Conservation (phyloP, 768 basidiomycete species). For the Pisolithus orientalis region DNA sequence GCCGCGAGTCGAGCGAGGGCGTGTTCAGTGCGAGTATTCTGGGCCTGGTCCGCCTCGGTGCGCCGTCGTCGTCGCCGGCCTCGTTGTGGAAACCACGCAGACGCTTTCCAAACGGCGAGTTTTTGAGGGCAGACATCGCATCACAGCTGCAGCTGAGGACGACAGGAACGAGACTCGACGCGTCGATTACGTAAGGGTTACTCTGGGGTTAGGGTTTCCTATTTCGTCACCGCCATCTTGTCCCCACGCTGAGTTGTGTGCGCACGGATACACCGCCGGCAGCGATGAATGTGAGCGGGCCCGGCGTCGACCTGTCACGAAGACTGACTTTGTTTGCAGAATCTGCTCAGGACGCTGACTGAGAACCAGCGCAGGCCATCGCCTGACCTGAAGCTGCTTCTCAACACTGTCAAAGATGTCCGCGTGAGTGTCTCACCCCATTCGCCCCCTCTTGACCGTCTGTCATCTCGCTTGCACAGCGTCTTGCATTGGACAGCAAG, state of each 20-base stretch:
- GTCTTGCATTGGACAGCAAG: conserved; percentile 54
- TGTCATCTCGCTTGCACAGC: conserved; percentile 28
- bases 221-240: neutral
- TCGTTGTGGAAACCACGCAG: conserved; percentile 69
- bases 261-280: neutral
- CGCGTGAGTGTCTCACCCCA: conserved; percentile 54
- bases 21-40: conserved; percentile 35
- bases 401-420: conserved; percentile 81
- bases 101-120: conserved; percentile 80
- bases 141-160: neutral
- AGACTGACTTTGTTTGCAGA: conserved; percentile 38
- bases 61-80: conserved; percentile 42
- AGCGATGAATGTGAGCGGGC: neutral
- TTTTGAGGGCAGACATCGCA: conserved; percentile 70
- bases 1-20: conserved; percentile 54
- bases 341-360: conserved; percentile 84
- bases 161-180: conserved; percentile 11
- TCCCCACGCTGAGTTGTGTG: no score
- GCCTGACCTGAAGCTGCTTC: conserved; percentile 72
- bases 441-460: conserved; percentile 2
- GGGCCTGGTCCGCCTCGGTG: conserved; percentile 38
- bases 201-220: neutral
- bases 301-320: neutral
- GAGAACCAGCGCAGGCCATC: conserved; percentile 62
- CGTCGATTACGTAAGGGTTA: conserved; percentile 26